Evolutionary conservation across 352 stramenopile genomes (phyloP), one percentile per base, ranked within the genome.

Genomic region (Phytophthora pini): DNA sequence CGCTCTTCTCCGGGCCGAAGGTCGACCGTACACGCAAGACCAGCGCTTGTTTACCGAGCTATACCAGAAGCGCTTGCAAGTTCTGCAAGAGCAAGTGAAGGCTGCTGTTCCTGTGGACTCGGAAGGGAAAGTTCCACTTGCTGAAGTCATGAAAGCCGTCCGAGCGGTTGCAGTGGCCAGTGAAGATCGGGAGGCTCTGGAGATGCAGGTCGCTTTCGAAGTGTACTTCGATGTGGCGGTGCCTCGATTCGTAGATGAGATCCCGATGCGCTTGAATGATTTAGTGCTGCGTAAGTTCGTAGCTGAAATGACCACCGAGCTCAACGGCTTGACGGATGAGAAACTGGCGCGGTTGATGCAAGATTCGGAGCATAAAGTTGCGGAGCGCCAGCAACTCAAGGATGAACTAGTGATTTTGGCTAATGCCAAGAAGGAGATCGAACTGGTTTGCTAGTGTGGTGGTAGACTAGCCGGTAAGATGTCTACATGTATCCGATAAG

Each of bases 21-120:
- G 64, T 1, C 73, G 73, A 10, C 73, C 73, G 15, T 82, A 79
- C 40, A 84, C 70, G 2, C 76, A 85, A 48, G 68, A 80, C 40
- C 27, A 45, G 5, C 47, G 66, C n/a, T 59, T 85, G 27, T 79
- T 79, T 48, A n/a, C 38, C 0, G 50, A 72, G 7, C 39, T 79
- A 20, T 65, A 71, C 34, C 13, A 63, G 9, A 52, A 70, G 44
- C 61, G 72, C 0, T 12, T 66, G 32, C 22, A 39, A 24, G 27
- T 43, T 12, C 36, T 78, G 26, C 41, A 75, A 12, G 41, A 70
- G 31, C 27, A 76, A 2, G 22, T 79, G 1, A 53, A 63, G 3
- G 5, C 67, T 40, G 31, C 40, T 1, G 27, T 68, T 8, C 13
- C 24, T 5, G 51, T 60, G 0, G 49, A 59, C 6, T 41, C 15